phyloP scores from a whole-genome alignment of 768 basidiomycete genomes.

The Amanita jacksonii region DNA sequence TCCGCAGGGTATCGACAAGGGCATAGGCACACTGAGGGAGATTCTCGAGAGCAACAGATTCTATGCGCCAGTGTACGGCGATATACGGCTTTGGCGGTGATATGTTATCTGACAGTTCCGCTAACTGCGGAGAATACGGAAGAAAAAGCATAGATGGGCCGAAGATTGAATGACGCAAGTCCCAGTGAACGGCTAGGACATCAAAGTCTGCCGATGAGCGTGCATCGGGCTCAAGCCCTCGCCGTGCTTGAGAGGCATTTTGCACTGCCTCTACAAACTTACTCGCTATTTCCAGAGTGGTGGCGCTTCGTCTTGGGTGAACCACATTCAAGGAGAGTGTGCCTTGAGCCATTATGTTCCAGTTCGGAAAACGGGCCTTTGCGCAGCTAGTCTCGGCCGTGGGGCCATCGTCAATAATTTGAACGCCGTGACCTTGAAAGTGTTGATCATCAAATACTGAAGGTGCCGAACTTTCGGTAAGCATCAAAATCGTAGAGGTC shows the following conservation, averaged over 20 bases:
- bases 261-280: neutral
- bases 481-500: neutral
- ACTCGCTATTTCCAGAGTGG: neutral
- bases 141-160: slow-evolving; percentile 18
- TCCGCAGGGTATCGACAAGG: slow-evolving; percentile 33
- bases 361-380: slow-evolving; percentile 2
- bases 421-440: neutral
- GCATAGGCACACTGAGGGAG: slow-evolving; percentile 40
- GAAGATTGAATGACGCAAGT: slow-evolving; percentile 39
- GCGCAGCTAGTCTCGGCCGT: slow-evolving; percentile 3
- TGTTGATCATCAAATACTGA: neutral
- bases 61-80: slow-evolving; percentile 51
- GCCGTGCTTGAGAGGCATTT: neutral
- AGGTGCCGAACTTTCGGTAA: slow-evolving; percentile 3
- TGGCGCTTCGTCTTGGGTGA: neutral
- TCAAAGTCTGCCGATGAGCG: slow-evolving; percentile 21
- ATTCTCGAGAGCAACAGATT: slow-evolving; percentile 31
- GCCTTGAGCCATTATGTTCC: neutral
- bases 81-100: slow-evolving; percentile 30
- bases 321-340: neutral
- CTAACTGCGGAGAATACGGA: slow-evolving; percentile 34
- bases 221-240: slow-evolving; percentile 20
- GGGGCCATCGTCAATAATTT: neutral
- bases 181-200: slow-evolving; percentile 46
- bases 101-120: slow-evolving; percentile 29